These are phyloP conservation scores for Vigna trinervia DNA, from an alignment of 306 rosid genomes.

Conservation along the genomic window DNA sequence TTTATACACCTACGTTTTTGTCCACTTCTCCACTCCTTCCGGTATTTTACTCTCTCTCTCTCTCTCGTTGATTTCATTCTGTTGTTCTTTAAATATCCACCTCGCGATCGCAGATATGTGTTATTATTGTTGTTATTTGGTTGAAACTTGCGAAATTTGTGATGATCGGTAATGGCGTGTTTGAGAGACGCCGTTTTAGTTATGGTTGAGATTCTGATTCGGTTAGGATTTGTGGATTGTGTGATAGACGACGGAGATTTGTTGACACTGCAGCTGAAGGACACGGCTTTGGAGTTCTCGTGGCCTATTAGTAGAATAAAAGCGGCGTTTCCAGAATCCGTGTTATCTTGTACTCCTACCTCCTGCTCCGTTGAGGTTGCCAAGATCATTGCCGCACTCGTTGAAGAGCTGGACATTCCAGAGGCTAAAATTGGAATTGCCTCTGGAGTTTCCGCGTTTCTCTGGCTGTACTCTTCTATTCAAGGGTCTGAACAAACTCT, in stretches of 20 bases:
- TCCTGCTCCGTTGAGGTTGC: conserved; percentile 69
- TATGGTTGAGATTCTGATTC: conserved; percentile 13
- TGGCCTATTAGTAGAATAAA: conserved; percentile 74
- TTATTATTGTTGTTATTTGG: background rate
- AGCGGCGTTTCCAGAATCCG: conserved; percentile 58
- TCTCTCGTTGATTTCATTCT: background rate
- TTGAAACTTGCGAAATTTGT: background rate
- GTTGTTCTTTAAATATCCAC: no score
- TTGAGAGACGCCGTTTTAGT: background rate
- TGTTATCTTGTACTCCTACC: conserved; percentile 55
- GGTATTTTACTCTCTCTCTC: conserved; percentile 47
- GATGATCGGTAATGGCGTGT: background rate
- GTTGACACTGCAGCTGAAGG: conserved; percentile 74
- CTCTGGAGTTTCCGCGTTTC: conserved; percentile 83
- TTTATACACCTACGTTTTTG: conserved; percentile 73
- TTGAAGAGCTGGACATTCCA: conserved; percentile 71
- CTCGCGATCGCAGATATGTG: background rate
- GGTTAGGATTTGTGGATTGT: conserved; percentile 12
- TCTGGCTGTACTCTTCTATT: conserved; percentile 85
- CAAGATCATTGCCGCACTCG: conserved; percentile 65
- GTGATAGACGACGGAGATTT: conserved; percentile 62
- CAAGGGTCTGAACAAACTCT: conserved; percentile 62
- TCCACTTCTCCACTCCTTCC: conserved; percentile 73
- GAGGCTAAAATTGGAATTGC: conserved; percentile 73
- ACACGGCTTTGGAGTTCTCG: conserved; percentile 71